A percentile compares a stretch with the other conserved stretches of the same genome.
Evolutionary conservation across 2,329 filamentous ascomycete species (phyloP).

Genomic region (Fusarium nodosum): DNA sequence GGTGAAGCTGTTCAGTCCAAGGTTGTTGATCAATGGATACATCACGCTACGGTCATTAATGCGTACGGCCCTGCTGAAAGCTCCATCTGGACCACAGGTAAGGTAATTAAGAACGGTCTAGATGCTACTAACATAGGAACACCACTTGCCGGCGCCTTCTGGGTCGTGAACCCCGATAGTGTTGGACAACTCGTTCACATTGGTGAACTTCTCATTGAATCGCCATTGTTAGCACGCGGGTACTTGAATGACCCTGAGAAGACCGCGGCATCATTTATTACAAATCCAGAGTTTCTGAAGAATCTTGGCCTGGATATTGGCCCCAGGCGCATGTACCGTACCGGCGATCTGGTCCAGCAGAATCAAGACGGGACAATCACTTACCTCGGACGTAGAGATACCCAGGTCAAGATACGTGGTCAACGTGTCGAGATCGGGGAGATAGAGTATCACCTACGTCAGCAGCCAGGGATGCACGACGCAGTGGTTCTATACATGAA

Average conservation of each 20-base stretch:
- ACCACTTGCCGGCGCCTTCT: neutral
- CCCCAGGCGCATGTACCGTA: neutral
- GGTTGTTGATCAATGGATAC: conserved; percentile 7
- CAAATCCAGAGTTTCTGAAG: neutral
- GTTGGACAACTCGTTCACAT: neutral
- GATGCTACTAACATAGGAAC: conserved; percentile 4
- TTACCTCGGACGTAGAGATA: conserved; percentile 2
- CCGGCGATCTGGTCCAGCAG: conserved; percentile 5
- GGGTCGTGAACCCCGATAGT: conserved; percentile 1
- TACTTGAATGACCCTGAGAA: conserved; percentile 5
- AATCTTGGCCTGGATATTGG: neutral
- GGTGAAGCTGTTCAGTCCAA: conserved; percentile 1
- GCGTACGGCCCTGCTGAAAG: conserved; percentile 7
- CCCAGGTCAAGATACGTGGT: conserved; percentile 7
- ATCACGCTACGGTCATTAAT: conserved; percentile 1
- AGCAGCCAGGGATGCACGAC: neutral
- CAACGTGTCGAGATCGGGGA: conserved; percentile 5
- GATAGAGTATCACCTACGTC: conserved; percentile 7
- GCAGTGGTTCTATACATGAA: conserved; percentile 3
- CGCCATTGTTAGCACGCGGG: neutral
- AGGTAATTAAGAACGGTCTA: conserved; percentile 6
- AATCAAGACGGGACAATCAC: neutral
- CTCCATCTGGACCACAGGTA: neutral
- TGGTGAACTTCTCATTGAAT: conserved; percentile 9
- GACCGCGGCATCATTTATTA: conserved; percentile 3